phyloP scores from a whole-genome alignment of 2,329 filamentous ascomycete species.

The Monilinia fructicola region DNA sequence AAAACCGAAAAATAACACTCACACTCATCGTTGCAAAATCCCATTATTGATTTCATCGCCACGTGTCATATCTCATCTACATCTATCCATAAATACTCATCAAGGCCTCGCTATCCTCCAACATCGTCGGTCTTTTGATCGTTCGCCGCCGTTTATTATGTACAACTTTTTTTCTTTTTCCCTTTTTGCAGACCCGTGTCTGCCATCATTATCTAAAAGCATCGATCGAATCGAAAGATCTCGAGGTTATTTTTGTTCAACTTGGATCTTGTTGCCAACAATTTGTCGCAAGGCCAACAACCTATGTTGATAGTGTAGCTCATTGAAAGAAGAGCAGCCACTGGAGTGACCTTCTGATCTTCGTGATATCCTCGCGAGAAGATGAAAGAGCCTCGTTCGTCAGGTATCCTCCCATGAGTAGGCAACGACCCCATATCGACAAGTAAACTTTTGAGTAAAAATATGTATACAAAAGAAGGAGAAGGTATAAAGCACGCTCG shows the following conservation, averaged over 20 bases:
- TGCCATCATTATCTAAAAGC: no score
- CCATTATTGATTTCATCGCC: not conserved
- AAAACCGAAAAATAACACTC: no score
- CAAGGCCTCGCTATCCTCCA: no score
- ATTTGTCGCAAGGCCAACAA: not conserved
- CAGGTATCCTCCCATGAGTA: not conserved
- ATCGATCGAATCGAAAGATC: no score
- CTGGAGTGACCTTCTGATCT: no score
- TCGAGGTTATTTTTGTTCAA: no score
- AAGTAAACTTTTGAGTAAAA: constrained; percentile 4
- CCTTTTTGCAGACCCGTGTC: no score
- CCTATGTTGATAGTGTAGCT: not conserved
- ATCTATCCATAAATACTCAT: constrained; percentile 3
- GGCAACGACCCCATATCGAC: no score
- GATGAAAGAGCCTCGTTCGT: not conserved
- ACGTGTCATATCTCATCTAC: constrained; percentile 8
- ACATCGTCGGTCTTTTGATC: no score
- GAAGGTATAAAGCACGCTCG: not conserved
- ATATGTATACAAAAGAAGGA: constrained; percentile 1
- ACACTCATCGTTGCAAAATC: not conserved
- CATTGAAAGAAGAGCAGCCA: not conserved
- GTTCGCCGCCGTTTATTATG: not conserved
- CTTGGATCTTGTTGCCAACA: no score
- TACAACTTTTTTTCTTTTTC: not conserved
- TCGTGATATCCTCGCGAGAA: no score